These are phyloP conservation scores for Naganishia kalamii DNA, from an alignment of 768 basidiomycete genomes.

Conservation along the genomic window DNA sequence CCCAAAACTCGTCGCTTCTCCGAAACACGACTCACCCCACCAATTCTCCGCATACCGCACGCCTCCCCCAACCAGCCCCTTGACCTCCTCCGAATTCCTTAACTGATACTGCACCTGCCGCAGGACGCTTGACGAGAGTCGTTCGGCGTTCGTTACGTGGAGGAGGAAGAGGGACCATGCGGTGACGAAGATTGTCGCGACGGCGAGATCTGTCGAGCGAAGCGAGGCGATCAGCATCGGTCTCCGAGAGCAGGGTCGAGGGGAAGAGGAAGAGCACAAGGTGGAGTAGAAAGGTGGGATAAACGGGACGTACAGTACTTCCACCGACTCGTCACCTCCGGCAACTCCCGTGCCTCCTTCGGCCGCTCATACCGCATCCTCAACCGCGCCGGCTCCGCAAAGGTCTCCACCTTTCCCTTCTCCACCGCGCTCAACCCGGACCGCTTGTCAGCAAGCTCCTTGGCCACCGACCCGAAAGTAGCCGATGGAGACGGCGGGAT, in stretches of 20 bases:
- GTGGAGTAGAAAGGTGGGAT: background rate
- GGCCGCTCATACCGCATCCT: slow-evolving; percentile 41
- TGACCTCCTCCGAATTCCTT: slow-evolving; percentile 36
- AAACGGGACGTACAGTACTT: background rate
- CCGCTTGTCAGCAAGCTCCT: too few species aligned
- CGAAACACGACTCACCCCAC: slow-evolving; percentile 35
- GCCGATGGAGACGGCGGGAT: background rate
- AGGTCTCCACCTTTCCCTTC: slow-evolving; percentile 21
- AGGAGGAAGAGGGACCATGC: slow-evolving; percentile 35
- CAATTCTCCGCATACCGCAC: slow-evolving; percentile 36
- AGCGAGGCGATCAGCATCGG: background rate
- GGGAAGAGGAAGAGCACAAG: background rate
- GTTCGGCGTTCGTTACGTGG: slow-evolving; percentile 39
- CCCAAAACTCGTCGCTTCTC: too few species aligned
- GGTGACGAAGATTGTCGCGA: slow-evolving; percentile 28
- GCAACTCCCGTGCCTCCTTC: slow-evolving; percentile 35
- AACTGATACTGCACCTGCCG: slow-evolving; percentile 42
- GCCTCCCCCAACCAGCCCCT: slow-evolving; percentile 32
- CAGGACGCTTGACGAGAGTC: slow-evolving; percentile 41
- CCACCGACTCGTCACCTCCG: slow-evolving; percentile 28
- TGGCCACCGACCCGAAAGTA: too few species aligned
- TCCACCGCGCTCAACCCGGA: background rate
- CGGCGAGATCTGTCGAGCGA: slow-evolving; percentile 23
- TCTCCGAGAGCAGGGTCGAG: background rate
- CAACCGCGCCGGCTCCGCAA: slow-evolving; percentile 40